phyloP scores from a whole-genome alignment of 345 rosid genomes.

The Excoecaria agallocha region DNA sequence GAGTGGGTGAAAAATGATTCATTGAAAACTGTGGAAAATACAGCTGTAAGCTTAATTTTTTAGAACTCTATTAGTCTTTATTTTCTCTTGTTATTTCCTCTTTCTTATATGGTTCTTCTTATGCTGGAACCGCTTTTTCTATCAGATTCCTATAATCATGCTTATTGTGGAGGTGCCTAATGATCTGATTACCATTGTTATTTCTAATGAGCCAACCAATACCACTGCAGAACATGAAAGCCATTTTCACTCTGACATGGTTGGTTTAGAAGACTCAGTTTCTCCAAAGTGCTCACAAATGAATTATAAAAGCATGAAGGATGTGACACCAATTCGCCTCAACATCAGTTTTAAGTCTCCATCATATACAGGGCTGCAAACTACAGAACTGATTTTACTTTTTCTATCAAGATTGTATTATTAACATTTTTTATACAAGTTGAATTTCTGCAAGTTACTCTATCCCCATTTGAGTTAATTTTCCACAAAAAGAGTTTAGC shows the following conservation, averaged over 20 bases:
- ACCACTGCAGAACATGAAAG: slow-evolving; percentile 41
- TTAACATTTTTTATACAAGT: background rate
- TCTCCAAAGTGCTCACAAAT: slow-evolving; percentile 42
- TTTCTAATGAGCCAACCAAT: slow-evolving; percentile 42
- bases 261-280: slow-evolving; percentile 50
- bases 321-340: slow-evolving; percentile 69
- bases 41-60: slow-evolving; percentile 64
- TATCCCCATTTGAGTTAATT: background rate
- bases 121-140: slow-evolving; percentile 18
- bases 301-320: slow-evolving; percentile 36
- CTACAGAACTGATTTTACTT: slow-evolving; percentile 63
- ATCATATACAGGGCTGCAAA: slow-evolving; percentile 93
- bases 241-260: slow-evolving; percentile 38
- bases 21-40: slow-evolving; percentile 91
- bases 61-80: slow-evolving; percentile 11
- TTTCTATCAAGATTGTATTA: background rate
- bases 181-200: slow-evolving; percentile 58
- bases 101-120: slow-evolving; percentile 21
- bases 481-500: background rate
- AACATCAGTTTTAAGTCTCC: slow-evolving; percentile 92
- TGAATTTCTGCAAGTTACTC: background rate
- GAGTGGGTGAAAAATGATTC: slow-evolving; percentile 99
- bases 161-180: slow-evolving; percentile 93
- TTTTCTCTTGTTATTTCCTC: slow-evolving; percentile 15
- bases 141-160: slow-evolving; percentile 89